Conservation (phyloP, 2,329 filamentous ascomycete species). For the Rhinocladiella similis region DNA sequence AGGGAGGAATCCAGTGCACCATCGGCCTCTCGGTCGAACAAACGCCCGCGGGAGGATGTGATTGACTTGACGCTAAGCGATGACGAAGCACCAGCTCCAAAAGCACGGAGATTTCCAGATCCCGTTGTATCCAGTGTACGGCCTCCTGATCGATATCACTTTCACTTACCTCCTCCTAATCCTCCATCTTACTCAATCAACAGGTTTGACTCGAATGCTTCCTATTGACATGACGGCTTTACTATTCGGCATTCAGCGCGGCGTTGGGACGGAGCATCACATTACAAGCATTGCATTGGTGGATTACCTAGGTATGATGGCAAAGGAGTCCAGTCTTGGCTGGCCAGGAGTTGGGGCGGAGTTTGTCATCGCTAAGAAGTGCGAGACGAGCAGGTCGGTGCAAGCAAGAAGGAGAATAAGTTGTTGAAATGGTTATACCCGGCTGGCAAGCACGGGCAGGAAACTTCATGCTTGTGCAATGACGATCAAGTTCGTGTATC, state of each 20-base stretch:
- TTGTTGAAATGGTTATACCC: too few species aligned
- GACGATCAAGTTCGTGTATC: background rate
- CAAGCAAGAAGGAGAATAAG: too few species aligned
- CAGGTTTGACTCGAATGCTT: slow-evolving; percentile 14
- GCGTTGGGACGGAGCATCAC: slow-evolving; percentile 4
- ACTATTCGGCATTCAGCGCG: slow-evolving; percentile 11
- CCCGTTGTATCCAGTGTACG: slow-evolving; percentile 1
- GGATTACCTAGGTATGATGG: too few species aligned
- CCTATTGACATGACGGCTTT: background rate
- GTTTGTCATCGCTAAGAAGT: too few species aligned
- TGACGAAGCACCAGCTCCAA: slow-evolving; percentile 43
- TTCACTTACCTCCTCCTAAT: slow-evolving; percentile 16
- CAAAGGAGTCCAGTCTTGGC: too few species aligned
- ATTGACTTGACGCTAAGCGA: slow-evolving; percentile 57
- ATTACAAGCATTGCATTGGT: background rate
- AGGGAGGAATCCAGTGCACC: slow-evolving; percentile 32
- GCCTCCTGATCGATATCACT: slow-evolving; percentile 17
- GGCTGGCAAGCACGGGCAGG: too few species aligned
- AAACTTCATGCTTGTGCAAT: too few species aligned
- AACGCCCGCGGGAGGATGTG: slow-evolving; percentile 49
- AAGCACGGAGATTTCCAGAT: slow-evolving; percentile 4
- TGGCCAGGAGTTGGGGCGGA: too few species aligned
- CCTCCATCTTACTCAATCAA: slow-evolving; percentile 9
- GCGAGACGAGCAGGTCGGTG: too few species aligned
- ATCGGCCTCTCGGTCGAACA: slow-evolving; percentile 35